Evolutionary conservation across 1,284 basidiomycete species (phyloP), one percentile per base, ranked within the genome.

Genomic region (Tausonia pullulans): DNA sequence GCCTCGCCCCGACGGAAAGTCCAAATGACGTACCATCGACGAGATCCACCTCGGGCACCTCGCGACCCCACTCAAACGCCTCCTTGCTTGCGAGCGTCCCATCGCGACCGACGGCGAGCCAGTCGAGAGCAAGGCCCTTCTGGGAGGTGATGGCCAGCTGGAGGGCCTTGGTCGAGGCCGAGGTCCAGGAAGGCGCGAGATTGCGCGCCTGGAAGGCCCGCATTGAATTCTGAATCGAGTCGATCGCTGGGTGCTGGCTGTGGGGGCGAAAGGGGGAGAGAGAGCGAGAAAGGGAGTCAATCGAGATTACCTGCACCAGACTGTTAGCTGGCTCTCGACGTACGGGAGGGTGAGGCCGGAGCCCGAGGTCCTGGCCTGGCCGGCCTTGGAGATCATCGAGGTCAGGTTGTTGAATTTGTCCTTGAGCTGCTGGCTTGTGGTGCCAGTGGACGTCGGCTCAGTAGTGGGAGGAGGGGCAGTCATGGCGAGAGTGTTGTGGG

Each of bases 191-290:
- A 27, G 46, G n/a, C 45, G 60, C 11, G 41, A 61, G 60, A 52
- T 9, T 39, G 44, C 55, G 63, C 27, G 60, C 58, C 10, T 60
- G 58, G 50, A 64, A 60, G n/a, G 50, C 39, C 5, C 63, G 63
- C 27, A 64, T 50, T 10, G 48, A 49, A 11, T 64, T 51, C n/a
- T 59, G 58, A 40, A 64, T 54, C 6, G 58, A 60, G 39, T 64
- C 63, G 43, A 64, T 58, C 5, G 63, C 63, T 8, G 63, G 63
- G 27, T 64, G 58, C 55, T 64, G 63, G 14, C 58, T 60, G 16
- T 10, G 58, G 9, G 8, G 43, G 56, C 13, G n/a, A 58, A 39
- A 40, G 54, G 43, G 11, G 40, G 52, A 40, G 39, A 49, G 41
- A 4, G 40, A 54, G 27, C 4, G 43, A 8, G 39, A 44, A 14